A percentile compares a stretch with the other conserved stretches of the same genome.
These are phyloP conservation scores for Cercospora sesami DNA, from an alignment of 2,329 filamentous ascomycete species.

Conservation along the genomic window DNA sequence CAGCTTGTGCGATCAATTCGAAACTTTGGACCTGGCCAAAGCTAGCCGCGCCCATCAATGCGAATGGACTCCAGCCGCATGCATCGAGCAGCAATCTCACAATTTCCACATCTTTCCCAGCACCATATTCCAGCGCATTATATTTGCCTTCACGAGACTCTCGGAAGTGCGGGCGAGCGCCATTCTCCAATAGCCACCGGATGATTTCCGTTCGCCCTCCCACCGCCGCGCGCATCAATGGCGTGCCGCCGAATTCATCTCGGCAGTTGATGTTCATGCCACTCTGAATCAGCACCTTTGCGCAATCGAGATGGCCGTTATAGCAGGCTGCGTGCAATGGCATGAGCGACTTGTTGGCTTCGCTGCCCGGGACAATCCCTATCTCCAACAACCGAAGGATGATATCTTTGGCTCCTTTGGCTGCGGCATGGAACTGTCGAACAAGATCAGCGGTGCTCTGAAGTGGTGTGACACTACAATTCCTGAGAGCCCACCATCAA, in stretches of 20 bases:
- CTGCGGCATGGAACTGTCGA: conserved; percentile 15
- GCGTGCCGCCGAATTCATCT: conserved; percentile 20
- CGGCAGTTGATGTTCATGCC: conserved; percentile 17
- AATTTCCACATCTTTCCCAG: conserved; percentile 7
- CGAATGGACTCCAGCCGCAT: conserved; percentile 16
- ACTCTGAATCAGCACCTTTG: conserved; percentile 3
- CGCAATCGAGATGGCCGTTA: conserved; percentile 18
- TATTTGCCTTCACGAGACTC: conserved; percentile 13
- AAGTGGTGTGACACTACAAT: background rate
- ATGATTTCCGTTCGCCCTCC: conserved; percentile 16
- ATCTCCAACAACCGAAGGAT: conserved; percentile 14
- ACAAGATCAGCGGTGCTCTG: background rate
- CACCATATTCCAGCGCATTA: conserved; percentile 16
- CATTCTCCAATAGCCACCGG: conserved; percentile 15
- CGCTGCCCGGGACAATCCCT: background rate
- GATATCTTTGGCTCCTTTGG: conserved; percentile 10
- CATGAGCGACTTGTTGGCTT: background rate
- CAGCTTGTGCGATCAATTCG: conserved; percentile 10
- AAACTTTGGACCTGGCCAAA: conserved; percentile 15
- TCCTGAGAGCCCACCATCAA: conserved; percentile 4
- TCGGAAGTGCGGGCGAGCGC: conserved; percentile 8
- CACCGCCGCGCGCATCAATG: conserved; percentile 22
- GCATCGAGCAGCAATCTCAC: conserved; percentile 13
- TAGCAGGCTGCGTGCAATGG: conserved; percentile 21
- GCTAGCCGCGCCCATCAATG: conserved; percentile 15